Conservation (phyloP, 257 asterid species). For the Solanum boliviense region DNA sequence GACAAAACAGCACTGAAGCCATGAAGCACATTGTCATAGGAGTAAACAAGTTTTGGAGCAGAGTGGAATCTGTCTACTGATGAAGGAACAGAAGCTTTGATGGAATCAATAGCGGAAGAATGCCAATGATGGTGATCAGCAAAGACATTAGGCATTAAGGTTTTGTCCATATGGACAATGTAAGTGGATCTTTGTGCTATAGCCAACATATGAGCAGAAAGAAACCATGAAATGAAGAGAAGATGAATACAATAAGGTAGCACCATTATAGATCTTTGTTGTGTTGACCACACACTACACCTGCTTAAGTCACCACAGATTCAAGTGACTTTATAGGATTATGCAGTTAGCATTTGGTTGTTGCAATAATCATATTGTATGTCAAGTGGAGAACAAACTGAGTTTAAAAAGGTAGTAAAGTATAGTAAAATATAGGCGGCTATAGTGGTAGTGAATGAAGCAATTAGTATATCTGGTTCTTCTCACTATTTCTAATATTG, state of each 20-base stretch:
- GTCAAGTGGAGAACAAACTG: background rate
- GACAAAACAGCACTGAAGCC: constrained; percentile 11
- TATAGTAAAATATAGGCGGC: background rate
- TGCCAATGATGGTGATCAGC: constrained; percentile 11
- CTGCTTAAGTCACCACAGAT: background rate
- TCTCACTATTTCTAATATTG: background rate
- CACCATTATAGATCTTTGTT: background rate
- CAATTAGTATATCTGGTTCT: background rate
- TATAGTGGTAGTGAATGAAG: background rate
- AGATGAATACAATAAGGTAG: background rate
- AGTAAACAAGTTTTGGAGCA: constrained; percentile 1
- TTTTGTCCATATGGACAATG: constrained; percentile 11
- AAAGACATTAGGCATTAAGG: constrained; percentile 9
- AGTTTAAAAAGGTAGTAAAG: background rate
- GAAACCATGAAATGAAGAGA: background rate
- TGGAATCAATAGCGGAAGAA: background rate
- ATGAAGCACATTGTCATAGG: constrained; percentile 1
- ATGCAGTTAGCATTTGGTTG: background rate
- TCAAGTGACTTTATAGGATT: background rate
- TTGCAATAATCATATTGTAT: background rate
- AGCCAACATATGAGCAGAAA: background rate
- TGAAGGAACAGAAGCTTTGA: background rate
- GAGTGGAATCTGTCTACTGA: background rate
- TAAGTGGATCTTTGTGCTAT: constrained; percentile 2
- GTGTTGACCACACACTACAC: background rate